Evolutionary conservation across 768 basidiomycete species (phyloP), one percentile per base, ranked within the genome.

Genomic region (Stropharia rugosoannulata): DNA sequence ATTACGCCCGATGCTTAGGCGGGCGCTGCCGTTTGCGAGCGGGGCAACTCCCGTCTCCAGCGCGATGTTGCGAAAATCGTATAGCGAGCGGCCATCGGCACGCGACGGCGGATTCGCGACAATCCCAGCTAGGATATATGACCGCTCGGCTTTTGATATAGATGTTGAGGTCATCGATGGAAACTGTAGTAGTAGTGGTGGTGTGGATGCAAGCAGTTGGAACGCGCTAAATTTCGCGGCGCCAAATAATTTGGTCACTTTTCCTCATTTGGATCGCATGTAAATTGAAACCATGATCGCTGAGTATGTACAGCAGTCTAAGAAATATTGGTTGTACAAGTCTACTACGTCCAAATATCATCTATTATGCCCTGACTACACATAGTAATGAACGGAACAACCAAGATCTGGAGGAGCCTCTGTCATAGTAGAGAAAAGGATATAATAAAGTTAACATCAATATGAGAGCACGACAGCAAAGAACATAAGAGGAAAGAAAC

Each of bases 1-100:
- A 56, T 73, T 75, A 59, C 76, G 75, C 1, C 91, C 93, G n/a
- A 94, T 80, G 59, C 75, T 82, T 7, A 93, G 73, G 19, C 82
- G 80, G 5, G 90, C 90, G 59, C 91, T 93, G 5, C 93, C 93
- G 57, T 95, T 93, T 16, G 93, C 88, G 5, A 92, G 79, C 5
- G 91, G 89, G 13, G 85, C 84, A 1, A 89, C 80, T 18, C 88
- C 89, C 0, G 90, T 90, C 70, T 91, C 86, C 27, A 95, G 81
- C 7, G 82, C 74, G 18, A 95, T 78, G 0, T 80, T 71, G 27
- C 93, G 79, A 62, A 81, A 94, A 59, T 90, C 86, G 36, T 77
- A 69, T 0, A 89, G 75, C 5, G 74, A 64, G 16, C 93, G 87
- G 1, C 92, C 92, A 67, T 95, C 93, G 4, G 82, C 77, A 49